These are phyloP conservation scores for Pseudogymnoascus sp. DNA, from an alignment of 2,329 filamentous ascomycete species.

Conservation along the genomic window DNA sequence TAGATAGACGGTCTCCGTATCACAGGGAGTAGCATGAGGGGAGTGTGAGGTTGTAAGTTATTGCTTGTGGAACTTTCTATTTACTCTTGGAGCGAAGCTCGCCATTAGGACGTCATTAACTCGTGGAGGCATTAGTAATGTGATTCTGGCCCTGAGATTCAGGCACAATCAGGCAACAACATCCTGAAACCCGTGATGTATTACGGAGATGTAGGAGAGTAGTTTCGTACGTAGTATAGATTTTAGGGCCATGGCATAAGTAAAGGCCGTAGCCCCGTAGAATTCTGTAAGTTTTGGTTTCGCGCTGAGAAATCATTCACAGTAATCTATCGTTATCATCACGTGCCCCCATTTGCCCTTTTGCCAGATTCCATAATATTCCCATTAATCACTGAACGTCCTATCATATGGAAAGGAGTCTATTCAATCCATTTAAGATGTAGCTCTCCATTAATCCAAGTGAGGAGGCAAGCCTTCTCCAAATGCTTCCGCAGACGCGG, in stretches of 20 bases:
- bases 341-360: neutral
- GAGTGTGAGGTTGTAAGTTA: neutral
- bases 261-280: no score
- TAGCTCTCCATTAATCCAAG: neutral
- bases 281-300: no score
- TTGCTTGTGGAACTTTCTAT: constrained; percentile 6
- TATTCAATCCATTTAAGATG: neutral
- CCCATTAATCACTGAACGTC: neutral
- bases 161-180: no score
- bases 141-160: no score
- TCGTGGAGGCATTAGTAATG: neutral
- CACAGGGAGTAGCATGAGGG: neutral
- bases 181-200: no score
- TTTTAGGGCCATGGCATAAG: no score
- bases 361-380: neutral
- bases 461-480: neutral
- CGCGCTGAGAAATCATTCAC: no score
- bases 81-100: neutral
- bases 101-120: neutral
- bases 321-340: constrained; percentile 1
- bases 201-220: no score
- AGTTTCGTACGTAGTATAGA: no score
- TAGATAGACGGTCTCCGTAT: neutral
- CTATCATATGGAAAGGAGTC: neutral
- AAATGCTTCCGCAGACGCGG: neutral